Evolutionary conservation across 306 rosid genomes (phyloP), one percentile per base, ranked within the genome.

Genomic region (Ormosia semicastrata): DNA sequence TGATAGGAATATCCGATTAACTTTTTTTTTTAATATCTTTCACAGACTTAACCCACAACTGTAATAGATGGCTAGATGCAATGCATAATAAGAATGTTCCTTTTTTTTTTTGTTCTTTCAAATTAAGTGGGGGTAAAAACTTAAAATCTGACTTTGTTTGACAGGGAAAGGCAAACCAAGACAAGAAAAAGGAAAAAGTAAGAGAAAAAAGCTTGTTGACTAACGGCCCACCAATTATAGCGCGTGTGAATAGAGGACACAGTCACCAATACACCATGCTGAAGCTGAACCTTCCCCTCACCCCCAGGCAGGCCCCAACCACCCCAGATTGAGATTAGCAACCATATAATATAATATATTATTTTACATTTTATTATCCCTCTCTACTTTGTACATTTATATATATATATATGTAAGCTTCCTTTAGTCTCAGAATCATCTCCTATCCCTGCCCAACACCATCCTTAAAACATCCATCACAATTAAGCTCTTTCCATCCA

Each of bases 181-280:
- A 36, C 44, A 29, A 15, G 30, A 54, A 54, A 8, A 59, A 6
- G 3, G 6, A 33, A 54, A 39, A 3, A 18, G 15, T 11, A 17
- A 12, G 0, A 59, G 40, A 34, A 2, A 63, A 32, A 14, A 24
- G 33, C 13, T 71, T 8, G 30, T 80, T 73, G 58, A 73, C 66
- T 15, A 24, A 37, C 0, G 6, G 24, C 37, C 47, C 6, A 24
- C 3, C 8, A 43, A 64, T 70, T 11, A 79, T 58, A 44, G 67
- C 73, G 86, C 84, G 79, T 73, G 84, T 37, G 54, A 24, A 7
- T 11, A 5, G 17, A 8, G 14, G 3, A 4, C n/a, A 56, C 6
- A 29, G 30, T 30, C 6, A 10, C 24, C 2, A 44, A 58, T 7
- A 32, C 13, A 36, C 54, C 3, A 33, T 40, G 18, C 12, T 40